Evolutionary conservation across 2,329 filamentous ascomycete species (phyloP), one percentile per base, ranked within the genome.

Genomic region (Xylariaceae sp.): DNA sequence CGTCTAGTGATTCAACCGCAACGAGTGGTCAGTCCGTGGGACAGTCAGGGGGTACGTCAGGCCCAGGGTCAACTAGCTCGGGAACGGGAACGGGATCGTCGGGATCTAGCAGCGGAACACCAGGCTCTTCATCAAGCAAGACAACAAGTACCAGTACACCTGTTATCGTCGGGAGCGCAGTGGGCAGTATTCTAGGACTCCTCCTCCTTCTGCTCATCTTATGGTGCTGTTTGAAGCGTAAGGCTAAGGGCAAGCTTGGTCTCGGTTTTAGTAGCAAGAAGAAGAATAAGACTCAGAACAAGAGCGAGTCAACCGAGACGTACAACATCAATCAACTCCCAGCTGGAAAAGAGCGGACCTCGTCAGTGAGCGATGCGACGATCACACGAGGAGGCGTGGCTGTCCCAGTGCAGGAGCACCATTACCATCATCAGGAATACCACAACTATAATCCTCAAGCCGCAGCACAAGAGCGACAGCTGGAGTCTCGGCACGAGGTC

Each of bases 121-220:
- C 10, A n/a, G 12, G 20, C 14, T n/a, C 12, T 8, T 16, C 19
- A n/a, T 32, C 34, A 14, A 50, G 29, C n/a, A 52, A 42, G 22
- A 41, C 6, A n/a, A 29, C 5, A 11, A 22, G n/a, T 3, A 22
- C 19, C 29, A 61, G 57, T 48, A 58, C 52, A 1, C 59, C 57
- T 10, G 56, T 58, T 32, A 62, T 66, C 17, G 57, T 62, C 7
- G 64, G 62, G 33, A 57, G 62, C 7, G 58, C 57, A 1, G 49
- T 66, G 7, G 64, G 64, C 44, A 63, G 62, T 1, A 21, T 62
- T 6, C 53, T 50, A 4, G 56, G 47, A 20, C 22, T 62, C 11
- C 17, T 62, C 1, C 48, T 56, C 4, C 46, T 65, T 2, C 47
- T 65, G 14, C 47, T 56, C 5, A 41, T 62, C n/a, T 27, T 61